Conservation (phyloP, 495 filamentous ascomycete species). For the Barbatosphaeria neglecta region DNA sequence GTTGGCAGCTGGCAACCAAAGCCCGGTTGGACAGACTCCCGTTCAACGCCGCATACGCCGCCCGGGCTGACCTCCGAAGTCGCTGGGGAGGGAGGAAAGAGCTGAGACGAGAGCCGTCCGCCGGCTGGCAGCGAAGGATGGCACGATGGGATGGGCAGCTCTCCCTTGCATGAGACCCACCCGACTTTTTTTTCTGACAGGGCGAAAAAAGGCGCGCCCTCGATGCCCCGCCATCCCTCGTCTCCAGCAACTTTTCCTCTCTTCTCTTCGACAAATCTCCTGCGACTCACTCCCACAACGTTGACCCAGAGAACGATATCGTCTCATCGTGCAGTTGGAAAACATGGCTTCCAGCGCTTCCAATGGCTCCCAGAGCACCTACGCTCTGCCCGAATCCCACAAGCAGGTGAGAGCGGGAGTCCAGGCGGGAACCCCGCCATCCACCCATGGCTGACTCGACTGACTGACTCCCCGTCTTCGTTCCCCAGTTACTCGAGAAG, state of each 20-base stretch:
- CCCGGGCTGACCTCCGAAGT: not conserved
- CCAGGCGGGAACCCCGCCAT: constrained; percentile 1
- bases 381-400: constrained; percentile 83
- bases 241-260: not conserved
- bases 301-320: not conserved
- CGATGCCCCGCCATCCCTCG: not conserved
- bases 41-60: not conserved
- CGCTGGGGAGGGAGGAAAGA: not conserved
- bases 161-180: not conserved
- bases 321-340: not conserved
- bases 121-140: not conserved
- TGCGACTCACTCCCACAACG: not conserved
- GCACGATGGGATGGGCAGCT: not conserved
- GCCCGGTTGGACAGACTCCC: no score
- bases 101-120: no score
- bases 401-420: constrained; percentile 54
- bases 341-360: constrained; percentile 25
- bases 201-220: not conserved
- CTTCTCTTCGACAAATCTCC: not conserved
- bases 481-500: constrained; percentile 76
- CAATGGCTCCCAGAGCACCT: constrained; percentile 30
- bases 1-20: not conserved
- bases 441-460: constrained; percentile 36
- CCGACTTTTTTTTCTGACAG: not conserved
- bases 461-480: not conserved